These are phyloP conservation scores for Fusarium falciforme DNA, from an alignment of 2,329 filamentous ascomycete species.

Conservation along the genomic window DNA sequence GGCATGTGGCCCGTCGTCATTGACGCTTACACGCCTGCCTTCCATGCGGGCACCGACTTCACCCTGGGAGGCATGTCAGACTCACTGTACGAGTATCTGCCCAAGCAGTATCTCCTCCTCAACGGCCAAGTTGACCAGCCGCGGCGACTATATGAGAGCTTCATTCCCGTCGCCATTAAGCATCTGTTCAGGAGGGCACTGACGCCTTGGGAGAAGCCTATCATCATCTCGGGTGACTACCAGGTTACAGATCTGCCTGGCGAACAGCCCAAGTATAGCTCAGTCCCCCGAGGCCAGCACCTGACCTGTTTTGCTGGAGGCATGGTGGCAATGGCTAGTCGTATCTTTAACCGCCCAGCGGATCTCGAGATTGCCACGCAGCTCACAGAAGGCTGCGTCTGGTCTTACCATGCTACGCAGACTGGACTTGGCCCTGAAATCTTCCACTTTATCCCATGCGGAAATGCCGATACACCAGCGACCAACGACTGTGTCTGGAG, in stretches of 20 bases:
- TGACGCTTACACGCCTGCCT: constrained; percentile 50
- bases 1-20: constrained; percentile 72
- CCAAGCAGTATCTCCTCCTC: constrained; percentile 73
- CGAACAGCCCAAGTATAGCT: constrained; percentile 42
- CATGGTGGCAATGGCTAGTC: constrained; percentile 73
- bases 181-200: constrained; percentile 77
- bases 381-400: constrained; percentile 73
- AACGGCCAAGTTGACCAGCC: constrained; percentile 61
- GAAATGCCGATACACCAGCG: constrained; percentile 40
- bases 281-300: constrained; percentile 62
- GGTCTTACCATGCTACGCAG: constrained; percentile 68
- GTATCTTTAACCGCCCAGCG: constrained; percentile 64
- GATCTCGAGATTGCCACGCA: constrained; percentile 69
- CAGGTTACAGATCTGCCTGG: constrained; percentile 43
- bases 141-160: constrained; percentile 50
- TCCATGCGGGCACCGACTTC: constrained; percentile 57
- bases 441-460: constrained; percentile 60
- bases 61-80: constrained; percentile 68
- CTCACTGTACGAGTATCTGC: constrained; percentile 74
- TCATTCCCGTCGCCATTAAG: constrained; percentile 60
- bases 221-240: constrained; percentile 71
- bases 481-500: constrained; percentile 51
- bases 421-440: constrained; percentile 71
- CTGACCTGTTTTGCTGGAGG: constrained; percentile 74
- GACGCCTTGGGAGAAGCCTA: constrained; percentile 66